These are phyloP conservation scores for Micromonas commoda DNA, from an alignment of 139 green algal genomes.

Conservation along the genomic window DNA sequence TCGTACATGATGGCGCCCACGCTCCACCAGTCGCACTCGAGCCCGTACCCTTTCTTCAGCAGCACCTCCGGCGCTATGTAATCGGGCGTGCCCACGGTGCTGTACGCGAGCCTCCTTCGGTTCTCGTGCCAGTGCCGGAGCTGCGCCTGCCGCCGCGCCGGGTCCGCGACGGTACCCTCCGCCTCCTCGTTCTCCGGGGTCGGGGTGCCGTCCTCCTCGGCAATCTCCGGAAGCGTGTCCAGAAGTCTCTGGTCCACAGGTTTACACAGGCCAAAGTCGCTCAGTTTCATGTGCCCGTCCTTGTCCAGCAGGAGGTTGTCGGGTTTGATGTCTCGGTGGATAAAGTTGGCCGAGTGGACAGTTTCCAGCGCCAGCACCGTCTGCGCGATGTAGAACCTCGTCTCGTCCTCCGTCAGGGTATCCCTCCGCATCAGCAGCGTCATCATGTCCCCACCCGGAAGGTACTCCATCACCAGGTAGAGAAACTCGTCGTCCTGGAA, in stretches of 20 bases:
- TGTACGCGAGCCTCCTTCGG: conserved; percentile 72
- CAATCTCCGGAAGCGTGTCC: neutral
- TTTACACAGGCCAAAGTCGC: conserved; percentile 97
- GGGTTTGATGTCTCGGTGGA: conserved; percentile 85
- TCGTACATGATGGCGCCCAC: conserved; percentile 94
- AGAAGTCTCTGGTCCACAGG: conserved; percentile 48
- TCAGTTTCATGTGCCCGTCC: conserved; percentile 88
- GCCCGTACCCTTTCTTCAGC: conserved; percentile 95
- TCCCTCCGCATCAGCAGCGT: conserved; percentile 97
- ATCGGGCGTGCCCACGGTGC: conserved; percentile 87
- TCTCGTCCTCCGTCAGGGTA: conserved; percentile 79
- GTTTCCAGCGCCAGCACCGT: conserved; percentile 71
- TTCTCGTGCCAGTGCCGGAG: conserved; percentile 18
- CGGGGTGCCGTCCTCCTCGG: neutral
- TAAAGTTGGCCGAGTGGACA: conserved; percentile 6
- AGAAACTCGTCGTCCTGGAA: conserved; percentile 89
- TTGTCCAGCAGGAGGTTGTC: conserved; percentile 91
- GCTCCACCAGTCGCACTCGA: conserved; percentile 98
- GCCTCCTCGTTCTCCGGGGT: neutral
- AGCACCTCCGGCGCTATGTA: conserved; percentile 95
- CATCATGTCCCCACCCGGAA: conserved; percentile 94
- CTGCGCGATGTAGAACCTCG: conserved; percentile 82
- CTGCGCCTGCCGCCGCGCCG: neutral
- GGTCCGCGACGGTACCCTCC: neutral
- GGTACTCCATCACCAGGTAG: conserved; percentile 99